Evolutionary conservation across 495 filamentous ascomycete species (phyloP).

Genomic region (Aspergillus incahuasiensis): DNA sequence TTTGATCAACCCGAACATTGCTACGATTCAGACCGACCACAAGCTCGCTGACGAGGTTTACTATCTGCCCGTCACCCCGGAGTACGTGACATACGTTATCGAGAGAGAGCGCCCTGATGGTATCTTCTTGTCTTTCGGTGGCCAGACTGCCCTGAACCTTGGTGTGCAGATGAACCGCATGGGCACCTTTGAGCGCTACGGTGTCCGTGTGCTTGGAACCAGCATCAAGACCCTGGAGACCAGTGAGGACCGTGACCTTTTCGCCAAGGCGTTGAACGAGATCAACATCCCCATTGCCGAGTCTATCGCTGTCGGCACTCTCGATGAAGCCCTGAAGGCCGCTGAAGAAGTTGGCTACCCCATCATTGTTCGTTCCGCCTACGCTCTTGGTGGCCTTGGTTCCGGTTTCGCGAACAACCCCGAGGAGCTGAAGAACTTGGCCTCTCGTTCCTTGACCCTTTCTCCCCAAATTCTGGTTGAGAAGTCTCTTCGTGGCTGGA

Average conservation of each 20-base stretch:
- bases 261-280: conserved; percentile 84
- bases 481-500: conserved; percentile 99
- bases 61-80: conserved; percentile 93
- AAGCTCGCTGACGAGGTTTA: conserved; percentile 97
- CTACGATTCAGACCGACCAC: conserved; percentile 97
- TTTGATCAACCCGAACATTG: conserved; percentile 97
- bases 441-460: conserved; percentile 88
- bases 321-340: conserved; percentile 86
- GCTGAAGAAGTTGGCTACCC: conserved; percentile 87
- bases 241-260: conserved; percentile 93
- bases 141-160: conserved; percentile 92
- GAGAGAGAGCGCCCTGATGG: conserved; percentile 87
- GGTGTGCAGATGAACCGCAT: conserved; percentile 97
- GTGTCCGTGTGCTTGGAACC: conserved; percentile 90
- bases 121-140: conserved; percentile 94
- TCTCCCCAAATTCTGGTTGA: conserved; percentile 95
- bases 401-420: conserved; percentile 95
- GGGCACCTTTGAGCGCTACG: conserved; percentile 91
- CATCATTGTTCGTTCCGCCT: conserved; percentile 95
- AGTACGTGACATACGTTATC: conserved; percentile 97
- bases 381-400: conserved; percentile 90
- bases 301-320: conserved; percentile 82
- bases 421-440: conserved; percentile 88
- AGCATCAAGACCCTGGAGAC: conserved; percentile 91
- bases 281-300: conserved; percentile 97